These are phyloP conservation scores for Aspergillus conjunctus DNA, from an alignment of 495 filamentous ascomycete species.

Conservation along the genomic window DNA sequence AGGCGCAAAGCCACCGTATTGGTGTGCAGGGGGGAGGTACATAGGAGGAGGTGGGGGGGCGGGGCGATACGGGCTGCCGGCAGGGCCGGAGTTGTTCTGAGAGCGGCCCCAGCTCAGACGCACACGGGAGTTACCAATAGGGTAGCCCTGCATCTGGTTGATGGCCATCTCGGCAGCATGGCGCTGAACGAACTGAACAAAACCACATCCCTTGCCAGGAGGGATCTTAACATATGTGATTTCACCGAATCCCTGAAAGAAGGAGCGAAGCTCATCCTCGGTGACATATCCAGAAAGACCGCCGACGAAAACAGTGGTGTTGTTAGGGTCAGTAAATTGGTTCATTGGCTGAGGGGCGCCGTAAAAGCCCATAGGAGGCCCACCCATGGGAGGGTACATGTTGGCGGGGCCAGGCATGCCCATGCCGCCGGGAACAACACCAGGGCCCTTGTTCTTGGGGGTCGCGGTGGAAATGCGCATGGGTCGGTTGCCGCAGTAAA, in stretches of 20 bases:
- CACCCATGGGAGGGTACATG: slow-evolving; percentile 70
- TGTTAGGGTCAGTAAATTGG: slow-evolving; percentile 99
- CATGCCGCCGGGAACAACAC: slow-evolving; percentile 60
- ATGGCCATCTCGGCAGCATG: slow-evolving; percentile 99
- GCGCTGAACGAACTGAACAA: slow-evolving; percentile 98
- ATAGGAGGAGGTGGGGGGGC: slow-evolving; percentile 87
- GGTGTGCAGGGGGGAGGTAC: slow-evolving; percentile 77
- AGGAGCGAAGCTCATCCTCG: slow-evolving; percentile 97
- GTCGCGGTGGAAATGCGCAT: slow-evolving; percentile 99
- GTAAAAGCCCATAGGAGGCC: slow-evolving; percentile 79
- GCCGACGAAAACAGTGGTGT: slow-evolving; percentile 98
- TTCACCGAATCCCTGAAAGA: slow-evolving; percentile 99
- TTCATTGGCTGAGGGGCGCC: slow-evolving; percentile 95
- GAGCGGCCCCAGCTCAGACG: slow-evolving; percentile 96
- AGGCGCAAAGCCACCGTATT: slow-evolving; percentile 71
- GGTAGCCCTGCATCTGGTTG: slow-evolving; percentile 99
- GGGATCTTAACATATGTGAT: slow-evolving; percentile 99
- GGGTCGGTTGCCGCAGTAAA: slow-evolving; percentile 97
- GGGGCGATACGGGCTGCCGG: slow-evolving; percentile 95
- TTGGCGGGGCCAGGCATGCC: slow-evolving; percentile 51
- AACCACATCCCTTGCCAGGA: slow-evolving; percentile 97
- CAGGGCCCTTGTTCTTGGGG: slow-evolving; percentile 87
- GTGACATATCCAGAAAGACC: slow-evolving; percentile 98
- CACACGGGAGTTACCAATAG: slow-evolving; percentile 97
- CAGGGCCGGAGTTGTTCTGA: slow-evolving; percentile 98